Percentiles rank a stretch among this genome's conserved stretches.
Evolutionary conservation across 2,329 filamentous ascomycete genomes (phyloP).

Genomic region (Sporothrix globosa): DNA sequence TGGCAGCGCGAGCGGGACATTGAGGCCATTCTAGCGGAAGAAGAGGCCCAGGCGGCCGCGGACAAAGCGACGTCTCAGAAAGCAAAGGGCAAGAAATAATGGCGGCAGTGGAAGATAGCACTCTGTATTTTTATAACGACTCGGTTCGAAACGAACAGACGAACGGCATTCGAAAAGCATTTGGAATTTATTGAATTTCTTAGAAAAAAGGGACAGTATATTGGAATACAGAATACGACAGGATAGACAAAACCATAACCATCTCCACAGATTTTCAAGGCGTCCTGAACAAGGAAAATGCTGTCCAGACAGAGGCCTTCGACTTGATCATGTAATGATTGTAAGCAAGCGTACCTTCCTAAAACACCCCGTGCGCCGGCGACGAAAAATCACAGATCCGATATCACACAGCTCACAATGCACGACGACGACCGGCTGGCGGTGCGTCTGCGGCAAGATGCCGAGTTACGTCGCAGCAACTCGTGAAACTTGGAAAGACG

Average conservation of each 20-base stretch:
- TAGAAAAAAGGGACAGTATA: no score
- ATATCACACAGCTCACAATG: background rate
- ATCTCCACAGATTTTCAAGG: no score
- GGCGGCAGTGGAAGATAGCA: background rate
- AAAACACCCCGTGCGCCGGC: background rate
- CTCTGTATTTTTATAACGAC: background rate
- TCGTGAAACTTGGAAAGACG: background rate
- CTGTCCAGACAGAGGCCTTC: background rate
- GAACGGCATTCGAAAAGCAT: conserved; percentile 5
- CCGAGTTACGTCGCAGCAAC: background rate
- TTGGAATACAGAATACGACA: no score
- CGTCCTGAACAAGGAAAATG: background rate
- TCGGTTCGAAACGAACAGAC: background rate
- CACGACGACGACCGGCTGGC: background rate
- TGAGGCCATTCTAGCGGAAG: conserved; percentile 66
- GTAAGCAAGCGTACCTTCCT: background rate
- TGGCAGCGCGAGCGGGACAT: conserved; percentile 80
- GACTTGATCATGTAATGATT: background rate
- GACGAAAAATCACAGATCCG: background rate
- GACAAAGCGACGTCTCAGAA: conserved; percentile 33
- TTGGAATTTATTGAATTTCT: no score
- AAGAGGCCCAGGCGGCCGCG: conserved; percentile 52
- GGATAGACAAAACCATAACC: background rate
- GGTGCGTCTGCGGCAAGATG: background rate
- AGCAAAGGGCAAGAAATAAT: conserved; percentile 36